These are phyloP conservation scores for Cardamine resedifolia DNA, from an alignment of 345 rosid species.

Conservation along the genomic window DNA sequence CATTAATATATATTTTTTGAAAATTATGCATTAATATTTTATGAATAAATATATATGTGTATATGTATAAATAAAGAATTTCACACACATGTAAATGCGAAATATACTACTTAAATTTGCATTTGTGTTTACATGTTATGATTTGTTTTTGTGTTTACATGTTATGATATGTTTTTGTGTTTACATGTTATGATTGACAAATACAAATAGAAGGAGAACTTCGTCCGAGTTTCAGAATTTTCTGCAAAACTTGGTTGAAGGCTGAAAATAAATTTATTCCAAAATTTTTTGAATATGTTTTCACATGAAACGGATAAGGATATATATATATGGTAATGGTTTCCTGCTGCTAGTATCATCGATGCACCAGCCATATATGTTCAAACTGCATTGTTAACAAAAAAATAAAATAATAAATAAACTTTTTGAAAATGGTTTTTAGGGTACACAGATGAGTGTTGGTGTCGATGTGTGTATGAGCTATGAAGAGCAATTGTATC, in stretches of 20 bases:
- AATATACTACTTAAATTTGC: not conserved
- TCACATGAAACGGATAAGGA: not conserved
- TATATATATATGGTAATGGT: not conserved
- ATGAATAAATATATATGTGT: not conserved
- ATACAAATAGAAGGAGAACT: not conserved
- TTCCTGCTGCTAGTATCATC: not conserved
- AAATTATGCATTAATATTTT: no score
- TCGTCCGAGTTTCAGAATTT: not conserved
- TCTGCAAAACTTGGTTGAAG: not conserved
- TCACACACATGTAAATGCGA: not conserved
- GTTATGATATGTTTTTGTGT: no score
- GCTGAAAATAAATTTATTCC: not conserved
- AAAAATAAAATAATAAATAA: no score
- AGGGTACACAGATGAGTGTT: conserved; percentile 77
- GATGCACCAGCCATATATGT: not conserved
- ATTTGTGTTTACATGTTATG: no score
- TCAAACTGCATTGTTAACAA: not conserved
- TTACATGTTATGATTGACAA: not conserved
- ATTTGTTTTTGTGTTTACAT: no score
- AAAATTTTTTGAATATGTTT: not conserved
- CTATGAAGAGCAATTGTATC: conserved; percentile 60
- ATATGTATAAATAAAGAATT: not conserved
- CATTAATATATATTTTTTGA: no score
- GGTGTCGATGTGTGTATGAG: conserved; percentile 88
- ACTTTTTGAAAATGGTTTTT: not conserved